These are phyloP conservation scores for Aureobasidium sp. DNA, from an alignment of 2,329 filamentous ascomycete species.

Conservation along the genomic window DNA sequence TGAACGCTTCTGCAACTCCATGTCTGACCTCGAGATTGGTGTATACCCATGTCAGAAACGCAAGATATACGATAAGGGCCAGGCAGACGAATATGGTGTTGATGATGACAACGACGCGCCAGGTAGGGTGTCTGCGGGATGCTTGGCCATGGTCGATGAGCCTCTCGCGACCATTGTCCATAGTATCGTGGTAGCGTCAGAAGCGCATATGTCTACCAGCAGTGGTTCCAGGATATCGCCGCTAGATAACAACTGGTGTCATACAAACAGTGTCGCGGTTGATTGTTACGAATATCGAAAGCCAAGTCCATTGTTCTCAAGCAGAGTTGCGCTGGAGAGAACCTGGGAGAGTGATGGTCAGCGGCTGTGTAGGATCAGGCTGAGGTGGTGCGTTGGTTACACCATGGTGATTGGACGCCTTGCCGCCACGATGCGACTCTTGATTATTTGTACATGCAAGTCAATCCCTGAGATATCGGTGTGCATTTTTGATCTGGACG, in stretches of 20 bases:
- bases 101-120: not conserved
- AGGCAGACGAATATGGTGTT: not conserved
- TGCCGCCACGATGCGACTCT: constrained; percentile 5
- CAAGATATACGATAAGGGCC: not conserved
- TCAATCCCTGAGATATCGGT: not conserved
- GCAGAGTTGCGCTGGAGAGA: not conserved
- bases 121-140: not conserved
- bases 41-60: constrained; percentile 1
- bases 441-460: constrained; percentile 1
- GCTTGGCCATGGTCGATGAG: not conserved
- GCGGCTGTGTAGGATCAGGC: constrained; percentile 9
- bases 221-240: not conserved
- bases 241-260: not conserved
- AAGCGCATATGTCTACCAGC: not conserved
- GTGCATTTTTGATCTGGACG: too few relatives aligned
- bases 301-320: not conserved
- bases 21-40: not conserved
- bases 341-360: not conserved
- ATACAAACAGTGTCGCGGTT: not conserved
- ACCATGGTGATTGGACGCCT: constrained; percentile 7
- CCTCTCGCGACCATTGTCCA: not conserved
- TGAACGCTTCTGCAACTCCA: not conserved
- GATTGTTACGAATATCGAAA: not conserved
- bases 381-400: not conserved
- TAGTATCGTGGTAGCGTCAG: not conserved